These are phyloP conservation scores for Cladorrhinum samala DNA, from an alignment of 495 filamentous ascomycete species.

Conservation along the genomic window DNA sequence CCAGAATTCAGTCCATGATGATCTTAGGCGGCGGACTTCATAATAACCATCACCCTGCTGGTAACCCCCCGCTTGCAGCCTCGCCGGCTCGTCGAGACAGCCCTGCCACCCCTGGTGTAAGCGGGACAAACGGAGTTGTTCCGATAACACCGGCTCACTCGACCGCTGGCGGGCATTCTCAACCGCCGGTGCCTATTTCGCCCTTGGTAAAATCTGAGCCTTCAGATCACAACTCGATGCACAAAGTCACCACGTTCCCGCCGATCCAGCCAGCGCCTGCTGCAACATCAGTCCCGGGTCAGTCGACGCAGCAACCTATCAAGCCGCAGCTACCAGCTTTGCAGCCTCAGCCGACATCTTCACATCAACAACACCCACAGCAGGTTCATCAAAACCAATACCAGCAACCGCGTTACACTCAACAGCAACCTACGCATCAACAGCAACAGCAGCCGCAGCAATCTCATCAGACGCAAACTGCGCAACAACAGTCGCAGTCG, in stretches of 20 bases:
- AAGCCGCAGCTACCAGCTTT: constrained; percentile 13
- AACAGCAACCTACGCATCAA: background rate
- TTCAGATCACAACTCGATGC: constrained; percentile 12
- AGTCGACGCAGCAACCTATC: constrained; percentile 9
- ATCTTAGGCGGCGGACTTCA: constrained; percentile 36
- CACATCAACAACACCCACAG: constrained; percentile 3
- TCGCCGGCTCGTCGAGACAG: constrained; percentile 11
- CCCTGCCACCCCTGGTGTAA: constrained; percentile 9
- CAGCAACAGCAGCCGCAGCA: constrained; percentile 7
- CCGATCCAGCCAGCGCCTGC: constrained; percentile 26
- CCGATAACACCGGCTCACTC: background rate
- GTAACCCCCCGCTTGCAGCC: constrained; percentile 7
- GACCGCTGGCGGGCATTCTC: background rate
- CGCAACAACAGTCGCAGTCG: constrained; percentile 9
- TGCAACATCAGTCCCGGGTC: background rate
- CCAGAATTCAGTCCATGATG: constrained; percentile 66
- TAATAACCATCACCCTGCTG: constrained; percentile 25
- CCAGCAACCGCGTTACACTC: background rate
- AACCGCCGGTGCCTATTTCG: constrained; percentile 13
- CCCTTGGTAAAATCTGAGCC: constrained; percentile 23
- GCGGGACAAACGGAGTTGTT: background rate
- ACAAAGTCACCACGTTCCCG: constrained; percentile 18
- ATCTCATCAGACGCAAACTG: constrained; percentile 3
- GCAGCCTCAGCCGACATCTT: constrained; percentile 6
- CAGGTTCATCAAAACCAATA: background rate